phyloP scores from a whole-genome alignment of 2,329 filamentous ascomycete species.

The Epichloe hybrida region DNA sequence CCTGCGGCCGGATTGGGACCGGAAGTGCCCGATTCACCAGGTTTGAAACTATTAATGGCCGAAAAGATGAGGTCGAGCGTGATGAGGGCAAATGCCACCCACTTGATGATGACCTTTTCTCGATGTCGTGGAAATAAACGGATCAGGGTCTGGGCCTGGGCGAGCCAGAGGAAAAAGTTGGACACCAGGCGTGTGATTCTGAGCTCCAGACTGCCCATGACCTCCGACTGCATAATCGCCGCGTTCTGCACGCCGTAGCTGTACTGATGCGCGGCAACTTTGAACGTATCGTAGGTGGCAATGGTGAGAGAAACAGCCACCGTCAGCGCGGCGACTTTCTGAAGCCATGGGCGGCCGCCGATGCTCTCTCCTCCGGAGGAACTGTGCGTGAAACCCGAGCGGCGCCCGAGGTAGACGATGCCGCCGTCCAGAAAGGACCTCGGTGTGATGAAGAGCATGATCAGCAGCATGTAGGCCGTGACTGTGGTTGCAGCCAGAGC shows the following conservation, averaged over 20 bases:
- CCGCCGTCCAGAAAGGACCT: conserved; percentile 83
- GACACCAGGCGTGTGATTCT: conserved; percentile 87
- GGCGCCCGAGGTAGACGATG: conserved; percentile 63
- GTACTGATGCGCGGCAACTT: conserved; percentile 73
- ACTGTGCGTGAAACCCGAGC: conserved; percentile 77
- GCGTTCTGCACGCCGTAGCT: conserved; percentile 68
- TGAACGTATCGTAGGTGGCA: conserved; percentile 82
- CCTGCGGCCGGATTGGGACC: conserved; percentile 47
- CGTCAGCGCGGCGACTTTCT: conserved; percentile 64
- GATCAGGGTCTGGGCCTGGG: conserved; percentile 92
- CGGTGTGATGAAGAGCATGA: conserved; percentile 91
- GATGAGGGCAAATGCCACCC: conserved; percentile 91
- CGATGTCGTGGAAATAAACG: conserved; percentile 90
- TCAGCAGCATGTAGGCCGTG: conserved; percentile 80
- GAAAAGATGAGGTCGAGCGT: conserved; percentile 83
- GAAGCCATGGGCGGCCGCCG: conserved; percentile 84
- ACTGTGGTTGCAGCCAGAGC: conserved; percentile 85
- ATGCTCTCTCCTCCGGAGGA: conserved; percentile 70
- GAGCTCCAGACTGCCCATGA: conserved; percentile 74
- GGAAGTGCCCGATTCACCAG: conserved; percentile 26
- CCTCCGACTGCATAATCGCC: conserved; percentile 56
- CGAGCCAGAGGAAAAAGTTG: conserved; percentile 92
- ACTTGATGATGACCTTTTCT: conserved; percentile 97
- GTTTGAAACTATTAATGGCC: conserved; percentile 74
- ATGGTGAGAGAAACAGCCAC: conserved; percentile 81